Conservation (phyloP, 2,329 filamentous ascomycete genomes). For the Elsinoe necatrix region DNA sequence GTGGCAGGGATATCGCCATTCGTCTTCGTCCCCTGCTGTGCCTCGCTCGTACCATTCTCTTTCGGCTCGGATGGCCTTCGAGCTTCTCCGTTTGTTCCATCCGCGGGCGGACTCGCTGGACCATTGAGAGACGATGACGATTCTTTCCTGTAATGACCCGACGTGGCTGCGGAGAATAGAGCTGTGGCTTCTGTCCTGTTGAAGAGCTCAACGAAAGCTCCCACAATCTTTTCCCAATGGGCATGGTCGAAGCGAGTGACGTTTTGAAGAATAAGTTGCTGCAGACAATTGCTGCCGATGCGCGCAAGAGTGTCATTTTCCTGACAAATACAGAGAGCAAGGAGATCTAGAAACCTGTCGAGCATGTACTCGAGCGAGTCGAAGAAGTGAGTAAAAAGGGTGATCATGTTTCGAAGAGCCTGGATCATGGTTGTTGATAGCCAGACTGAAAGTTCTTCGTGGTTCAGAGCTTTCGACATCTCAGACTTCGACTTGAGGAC, state of each 20-base stretch:
- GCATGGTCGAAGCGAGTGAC: conserved; percentile 79
- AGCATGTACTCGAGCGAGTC: conserved; percentile 95
- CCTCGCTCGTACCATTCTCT: conserved; percentile 21
- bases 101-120: conserved; percentile 30
- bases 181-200: conserved; percentile 90
- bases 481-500: conserved; percentile 93
- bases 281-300: conserved; percentile 95
- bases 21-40: conserved; percentile 17
- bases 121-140: conserved; percentile 15
- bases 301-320: conserved; percentile 97
- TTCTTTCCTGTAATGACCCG: conserved; percentile 32
- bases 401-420: conserved; percentile 95
- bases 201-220: conserved; percentile 92
- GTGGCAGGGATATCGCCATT: conserved; percentile 9
- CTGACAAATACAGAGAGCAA: conserved; percentile 95
- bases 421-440: conserved; percentile 99
- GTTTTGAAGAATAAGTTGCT: conserved; percentile 93
- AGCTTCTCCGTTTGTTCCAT: not conserved
- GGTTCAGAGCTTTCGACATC: conserved; percentile 88
- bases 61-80: conserved; percentile 15
- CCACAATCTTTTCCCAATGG: conserved; percentile 93
- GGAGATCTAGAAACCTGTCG: conserved; percentile 86
- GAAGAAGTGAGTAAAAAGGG: conserved; percentile 97
- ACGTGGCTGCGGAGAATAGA: conserved; percentile 74
- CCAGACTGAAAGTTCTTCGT: conserved; percentile 97